These are phyloP conservation scores for Chalciporus piperatus DNA, from an alignment of 768 basidiomycete genomes.

Conservation along the genomic window DNA sequence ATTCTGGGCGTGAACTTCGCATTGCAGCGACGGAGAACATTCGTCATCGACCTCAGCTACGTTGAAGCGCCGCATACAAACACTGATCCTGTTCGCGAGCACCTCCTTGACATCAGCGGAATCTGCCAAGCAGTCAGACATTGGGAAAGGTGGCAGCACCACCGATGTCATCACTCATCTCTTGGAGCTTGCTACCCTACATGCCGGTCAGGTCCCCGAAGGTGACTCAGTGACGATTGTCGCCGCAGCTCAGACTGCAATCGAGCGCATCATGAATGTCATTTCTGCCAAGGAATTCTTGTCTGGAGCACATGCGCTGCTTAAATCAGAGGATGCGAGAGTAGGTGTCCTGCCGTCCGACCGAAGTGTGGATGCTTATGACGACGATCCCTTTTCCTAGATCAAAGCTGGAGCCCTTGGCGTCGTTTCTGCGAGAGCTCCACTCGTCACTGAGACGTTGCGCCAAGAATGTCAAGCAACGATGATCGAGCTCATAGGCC, in stretches of 20 bases:
- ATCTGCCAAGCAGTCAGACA: background rate
- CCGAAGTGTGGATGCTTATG: background rate
- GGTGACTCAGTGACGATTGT: slow-evolving; percentile 44
- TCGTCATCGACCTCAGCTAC: slow-evolving; percentile 41
- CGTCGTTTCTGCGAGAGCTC: slow-evolving; percentile 64
- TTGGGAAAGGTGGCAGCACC: slow-evolving; percentile 26
- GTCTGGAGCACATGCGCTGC: slow-evolving; percentile 49
- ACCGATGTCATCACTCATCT: slow-evolving; percentile 47
- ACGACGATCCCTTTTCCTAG: slow-evolving; percentile 33
- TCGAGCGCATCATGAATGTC: slow-evolving; percentile 54
- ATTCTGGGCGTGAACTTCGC: background rate
- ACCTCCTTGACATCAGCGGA: slow-evolving; percentile 42
- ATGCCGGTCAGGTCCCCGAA: slow-evolving; percentile 30
- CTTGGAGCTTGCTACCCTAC: slow-evolving; percentile 44
- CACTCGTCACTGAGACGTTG: slow-evolving; percentile 51
- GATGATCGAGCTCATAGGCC: slow-evolving; percentile 51
- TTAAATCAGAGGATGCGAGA: slow-evolving; percentile 49
- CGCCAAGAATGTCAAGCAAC: slow-evolving; percentile 50
- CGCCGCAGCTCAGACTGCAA: slow-evolving; percentile 45
- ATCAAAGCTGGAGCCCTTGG: slow-evolving; percentile 66
- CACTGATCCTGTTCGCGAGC: slow-evolving; percentile 64
- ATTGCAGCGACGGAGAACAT: slow-evolving; percentile 58
- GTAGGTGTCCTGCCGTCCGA: slow-evolving; percentile 36
- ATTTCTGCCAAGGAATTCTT: slow-evolving; percentile 76
- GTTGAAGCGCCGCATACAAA: slow-evolving; percentile 59